Conservation (phyloP, 805 yeast species). For the Yamadazyma insecticola region DNA sequence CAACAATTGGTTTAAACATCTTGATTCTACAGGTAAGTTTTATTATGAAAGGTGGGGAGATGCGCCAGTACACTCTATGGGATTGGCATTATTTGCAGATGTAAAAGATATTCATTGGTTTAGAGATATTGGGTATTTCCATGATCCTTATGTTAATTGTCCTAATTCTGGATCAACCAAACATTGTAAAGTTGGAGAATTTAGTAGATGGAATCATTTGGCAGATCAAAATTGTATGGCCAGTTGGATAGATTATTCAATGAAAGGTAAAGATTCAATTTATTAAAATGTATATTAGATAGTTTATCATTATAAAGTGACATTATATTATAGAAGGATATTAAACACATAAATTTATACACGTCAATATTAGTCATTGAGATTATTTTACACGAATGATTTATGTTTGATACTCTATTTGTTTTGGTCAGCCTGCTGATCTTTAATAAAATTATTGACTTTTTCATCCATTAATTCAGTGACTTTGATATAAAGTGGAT, state of each 20-base stretch:
- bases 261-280: constrained; percentile 13
- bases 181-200: constrained; percentile 52
- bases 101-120: constrained; percentile 76
- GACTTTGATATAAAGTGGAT: constrained; percentile 29
- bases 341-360: too few species aligned
- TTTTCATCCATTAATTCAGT: constrained; percentile 27
- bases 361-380: too few species aligned
- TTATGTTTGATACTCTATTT: too few species aligned
- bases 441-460: constrained; percentile 12
- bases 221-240: constrained; percentile 71
- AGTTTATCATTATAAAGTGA: too few species aligned
- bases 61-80: constrained; percentile 84
- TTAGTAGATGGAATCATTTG: constrained; percentile 48
- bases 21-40: constrained; percentile 73
- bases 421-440: too few species aligned
- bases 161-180: constrained; percentile 48
- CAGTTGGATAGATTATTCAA: constrained; percentile 54
- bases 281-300: too few species aligned
- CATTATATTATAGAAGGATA: too few species aligned
- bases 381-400: too few species aligned
- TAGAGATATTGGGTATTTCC: constrained; percentile 75
- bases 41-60: constrained; percentile 94
- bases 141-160: constrained; percentile 72
- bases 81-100: constrained; percentile 67
- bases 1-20: constrained; percentile 52